Evolutionary conservation across 2,329 filamentous ascomycete species (phyloP).

Genomic region (Talaromyces piceae): DNA sequence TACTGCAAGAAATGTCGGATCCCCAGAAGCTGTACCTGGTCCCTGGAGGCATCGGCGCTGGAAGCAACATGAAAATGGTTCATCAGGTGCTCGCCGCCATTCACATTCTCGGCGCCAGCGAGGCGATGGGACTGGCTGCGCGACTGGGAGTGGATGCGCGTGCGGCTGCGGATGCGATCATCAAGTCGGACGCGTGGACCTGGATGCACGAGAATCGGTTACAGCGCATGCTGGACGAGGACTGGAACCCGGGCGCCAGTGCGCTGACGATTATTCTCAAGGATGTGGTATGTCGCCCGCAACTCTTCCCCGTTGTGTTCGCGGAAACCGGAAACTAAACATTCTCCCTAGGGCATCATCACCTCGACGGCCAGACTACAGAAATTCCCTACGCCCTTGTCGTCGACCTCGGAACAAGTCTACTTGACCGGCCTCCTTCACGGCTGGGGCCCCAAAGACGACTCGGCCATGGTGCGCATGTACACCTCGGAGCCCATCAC

Average conservation of each 20-base stretch:
- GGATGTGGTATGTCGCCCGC: conserved; percentile 44
- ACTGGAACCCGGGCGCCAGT: conserved; percentile 50
- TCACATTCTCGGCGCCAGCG: conserved; percentile 54
- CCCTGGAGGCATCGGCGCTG: conserved; percentile 52
- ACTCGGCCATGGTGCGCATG: conserved; percentile 50
- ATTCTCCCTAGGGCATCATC: conserved; percentile 52
- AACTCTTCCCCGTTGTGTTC: background rate
- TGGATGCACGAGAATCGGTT: conserved; percentile 58
- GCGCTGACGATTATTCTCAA: conserved; percentile 55
- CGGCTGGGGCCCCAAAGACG: conserved; percentile 50
- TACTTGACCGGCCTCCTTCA: conserved; percentile 54
- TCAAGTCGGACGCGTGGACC: conserved; percentile 46
- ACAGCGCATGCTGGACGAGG: conserved; percentile 47
- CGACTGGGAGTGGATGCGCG: conserved; percentile 47
- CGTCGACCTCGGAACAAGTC: conserved; percentile 56
- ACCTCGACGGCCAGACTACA: conserved; percentile 55
- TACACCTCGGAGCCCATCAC: conserved; percentile 39
- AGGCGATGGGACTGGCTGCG: conserved; percentile 54
- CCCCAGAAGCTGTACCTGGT: conserved; percentile 55
- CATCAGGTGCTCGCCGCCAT: conserved; percentile 58
- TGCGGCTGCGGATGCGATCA: conserved; percentile 38
- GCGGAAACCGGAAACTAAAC: background rate
- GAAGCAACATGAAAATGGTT: conserved; percentile 56
- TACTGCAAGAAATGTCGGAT: conserved; percentile 57
- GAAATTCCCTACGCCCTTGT: conserved; percentile 55